phyloP scores from a whole-genome alignment of 176 grass and related monocot species.

The Cocos nucifera region DNA sequence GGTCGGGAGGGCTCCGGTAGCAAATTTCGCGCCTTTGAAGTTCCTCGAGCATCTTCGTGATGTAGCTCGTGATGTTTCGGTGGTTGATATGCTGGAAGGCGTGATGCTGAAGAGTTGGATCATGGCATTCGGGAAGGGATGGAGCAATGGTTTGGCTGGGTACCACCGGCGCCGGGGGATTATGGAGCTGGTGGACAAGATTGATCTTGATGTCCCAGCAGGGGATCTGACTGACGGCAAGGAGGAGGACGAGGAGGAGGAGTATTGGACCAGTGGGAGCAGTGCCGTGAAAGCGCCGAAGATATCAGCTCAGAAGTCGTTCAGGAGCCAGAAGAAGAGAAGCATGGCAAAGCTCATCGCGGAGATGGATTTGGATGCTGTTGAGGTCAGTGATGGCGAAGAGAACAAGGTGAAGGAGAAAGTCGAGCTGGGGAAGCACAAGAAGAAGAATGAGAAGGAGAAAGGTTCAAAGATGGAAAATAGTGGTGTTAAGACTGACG shows the following conservation, averaged over 20 bases:
- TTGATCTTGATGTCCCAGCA: constrained; percentile 59
- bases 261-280: not conserved
- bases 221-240: constrained; percentile 10
- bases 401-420: no score
- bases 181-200: constrained; percentile 54
- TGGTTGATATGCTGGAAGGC: constrained; percentile 25
- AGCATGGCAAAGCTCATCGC: no score
- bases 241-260: constrained; percentile 19
- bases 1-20: not conserved
- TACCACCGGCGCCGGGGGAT: constrained; percentile 22
- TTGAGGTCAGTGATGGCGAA: no score
- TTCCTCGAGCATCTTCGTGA: constrained; percentile 34
- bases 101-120: constrained; percentile 45
- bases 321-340: not conserved
- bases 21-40: constrained; percentile 31
- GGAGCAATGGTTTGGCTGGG: constrained; percentile 14
- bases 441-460: no score
- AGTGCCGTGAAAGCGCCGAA: not conserved
- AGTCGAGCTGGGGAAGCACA: no score
- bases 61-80: constrained; percentile 27
- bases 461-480: constrained; percentile 4
- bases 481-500: not conserved
- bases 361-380: no score
- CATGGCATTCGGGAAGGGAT: constrained; percentile 36
- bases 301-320: constrained; percentile 6